Percentiles rank a stretch among this genome's conserved stretches.
phyloP scores from a whole-genome alignment of 2,329 filamentous ascomycete species.

The Aureobasidium sp. region DNA sequence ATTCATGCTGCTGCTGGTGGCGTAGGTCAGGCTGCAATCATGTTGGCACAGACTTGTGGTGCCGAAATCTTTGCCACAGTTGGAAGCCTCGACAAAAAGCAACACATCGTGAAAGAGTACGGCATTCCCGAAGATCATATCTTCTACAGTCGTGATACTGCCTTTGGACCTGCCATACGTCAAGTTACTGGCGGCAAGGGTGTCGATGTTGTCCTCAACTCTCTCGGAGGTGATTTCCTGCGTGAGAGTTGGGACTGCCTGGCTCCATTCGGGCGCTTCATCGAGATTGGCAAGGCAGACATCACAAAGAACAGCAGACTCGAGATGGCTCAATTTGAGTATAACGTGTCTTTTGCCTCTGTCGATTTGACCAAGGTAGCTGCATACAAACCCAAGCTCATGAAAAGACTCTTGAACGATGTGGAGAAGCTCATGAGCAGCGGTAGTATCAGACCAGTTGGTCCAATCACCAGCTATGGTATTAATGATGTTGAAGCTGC shows the following conservation, averaged over 20 bases:
- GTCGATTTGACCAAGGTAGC: conserved; percentile 14
- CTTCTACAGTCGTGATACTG: conserved; percentile 23
- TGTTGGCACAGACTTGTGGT: conserved; percentile 1
- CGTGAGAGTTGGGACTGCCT: conserved; percentile 23
- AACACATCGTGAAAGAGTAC: conserved; percentile 5
- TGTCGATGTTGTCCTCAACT: conserved; percentile 30
- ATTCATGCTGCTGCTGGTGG: conserved; percentile 7
- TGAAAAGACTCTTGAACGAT: conserved; percentile 19
- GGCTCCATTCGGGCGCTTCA: conserved; percentile 26
- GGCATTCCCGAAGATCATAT: conserved; percentile 25
- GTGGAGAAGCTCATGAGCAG: conserved; percentile 17
- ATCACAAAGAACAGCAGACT: conserved; percentile 11
- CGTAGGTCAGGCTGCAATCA: conserved; percentile 4
- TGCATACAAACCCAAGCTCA: conserved; percentile 17
- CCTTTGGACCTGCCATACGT: conserved; percentile 24
- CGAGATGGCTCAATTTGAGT: conserved; percentile 23
- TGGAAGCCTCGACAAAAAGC: conserved; percentile 5
- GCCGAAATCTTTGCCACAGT: conserved; percentile 12
- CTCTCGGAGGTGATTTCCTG: conserved; percentile 23
- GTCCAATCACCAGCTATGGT: conserved; percentile 18
- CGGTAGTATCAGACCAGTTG: conserved; percentile 15
- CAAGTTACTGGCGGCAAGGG: conserved; percentile 24
- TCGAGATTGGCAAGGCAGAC: conserved; percentile 24
- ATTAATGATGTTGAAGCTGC: conserved; percentile 17
- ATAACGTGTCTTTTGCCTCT: conserved; percentile 16